A percentile compares a stretch with the other conserved stretches of the same genome.
Conservation (phyloP, 805 yeast genomes). For the Saturnispora saitoi region DNA sequence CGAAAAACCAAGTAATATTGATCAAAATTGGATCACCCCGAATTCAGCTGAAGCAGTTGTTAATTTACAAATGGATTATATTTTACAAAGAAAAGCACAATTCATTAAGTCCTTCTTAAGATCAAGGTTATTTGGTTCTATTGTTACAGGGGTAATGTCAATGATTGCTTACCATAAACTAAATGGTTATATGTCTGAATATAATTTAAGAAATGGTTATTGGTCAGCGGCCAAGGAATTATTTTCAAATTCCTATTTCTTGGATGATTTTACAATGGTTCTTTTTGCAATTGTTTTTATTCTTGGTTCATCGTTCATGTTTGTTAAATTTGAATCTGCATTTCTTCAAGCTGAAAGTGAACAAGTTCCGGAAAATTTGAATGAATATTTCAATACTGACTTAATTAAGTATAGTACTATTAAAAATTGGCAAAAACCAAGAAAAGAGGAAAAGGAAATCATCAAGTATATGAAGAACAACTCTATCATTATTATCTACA, state of each 20-base stretch:
- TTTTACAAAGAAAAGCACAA: slow-evolving; percentile 38
- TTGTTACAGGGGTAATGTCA: slow-evolving; percentile 21
- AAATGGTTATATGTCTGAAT: slow-evolving; percentile 18
- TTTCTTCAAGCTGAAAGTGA: slow-evolving; percentile 37
- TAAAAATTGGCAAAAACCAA: slow-evolving; percentile 10
- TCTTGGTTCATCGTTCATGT: slow-evolving; percentile 33
- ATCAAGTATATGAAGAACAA: slow-evolving; percentile 31
- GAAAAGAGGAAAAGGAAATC: slow-evolving; percentile 15
- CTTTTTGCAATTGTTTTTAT: slow-evolving; percentile 33
- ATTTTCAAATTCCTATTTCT: slow-evolving; percentile 17
- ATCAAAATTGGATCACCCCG: slow-evolving; percentile 43
- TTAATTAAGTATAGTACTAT: slow-evolving; percentile 33
- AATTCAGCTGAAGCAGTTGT: slow-evolving; percentile 51
- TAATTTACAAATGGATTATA: slow-evolving; percentile 56
- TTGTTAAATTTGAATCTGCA: slow-evolving; percentile 37
- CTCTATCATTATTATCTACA: slow-evolving; percentile 49
- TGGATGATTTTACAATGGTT: slow-evolving; percentile 25
- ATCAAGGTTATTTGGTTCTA: slow-evolving; percentile 34
- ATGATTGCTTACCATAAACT: slow-evolving; percentile 15
- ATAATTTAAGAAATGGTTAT: slow-evolving; percentile 16
- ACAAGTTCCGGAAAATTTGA: slow-evolving; percentile 29
- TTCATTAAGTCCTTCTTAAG: slow-evolving; percentile 39
- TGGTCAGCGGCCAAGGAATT: slow-evolving; percentile 13
- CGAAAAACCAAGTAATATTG: slow-evolving; percentile 44
- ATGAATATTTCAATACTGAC: slow-evolving; percentile 42